Evolutionary conservation across 331 rosid species (phyloP), one percentile per base, ranked within the genome.

Genomic region (Erythrophleum ivorense): DNA sequence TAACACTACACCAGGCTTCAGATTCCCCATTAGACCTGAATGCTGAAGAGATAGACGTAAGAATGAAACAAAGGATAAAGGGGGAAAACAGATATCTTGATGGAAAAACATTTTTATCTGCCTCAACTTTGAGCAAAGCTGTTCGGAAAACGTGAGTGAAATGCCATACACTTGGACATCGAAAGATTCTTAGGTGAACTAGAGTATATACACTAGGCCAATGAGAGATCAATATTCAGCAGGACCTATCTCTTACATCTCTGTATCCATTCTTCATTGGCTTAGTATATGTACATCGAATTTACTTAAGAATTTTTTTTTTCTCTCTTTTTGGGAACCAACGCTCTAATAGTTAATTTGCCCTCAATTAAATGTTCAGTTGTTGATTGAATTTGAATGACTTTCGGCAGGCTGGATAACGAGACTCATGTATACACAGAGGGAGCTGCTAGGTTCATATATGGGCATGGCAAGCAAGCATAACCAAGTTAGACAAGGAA

Each of bases 371-470:
- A 62, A 70, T 34, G 15, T 43, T 57, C 19, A 77, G 5, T 31
- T 76, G 0, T 41, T 86, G 74, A 82, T 54, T 34, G 9, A 71
- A 5, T 33, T 57, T 62, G 73, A 66, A 64, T 64, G 43, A 73
- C 50, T 85, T 50, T 55, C 58, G 16, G 81, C 93, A 94, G 98
- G 87, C 89, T 92, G 81, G 87, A 88, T 84, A 94, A 87, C 66
- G 98, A 94, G 88, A 90, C 98, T 78, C 93, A 94, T 66, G 93
- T 94, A 67, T 94, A 94, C 91, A 94, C 98, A 29, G 97, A 94
- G 81, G 98, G 93, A 81, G 78, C 90, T 45, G 97, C 98, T 21
- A 92, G 93, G 97, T 94, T 94, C 89, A 94, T 94, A 79, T 86
- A 94, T 82, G 98, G 98, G 43, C 92, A 94, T 83, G 97, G 96